These are phyloP conservation scores for Syzygium malaccense DNA, from an alignment of 441 rosid species.

Conservation along the genomic window DNA sequence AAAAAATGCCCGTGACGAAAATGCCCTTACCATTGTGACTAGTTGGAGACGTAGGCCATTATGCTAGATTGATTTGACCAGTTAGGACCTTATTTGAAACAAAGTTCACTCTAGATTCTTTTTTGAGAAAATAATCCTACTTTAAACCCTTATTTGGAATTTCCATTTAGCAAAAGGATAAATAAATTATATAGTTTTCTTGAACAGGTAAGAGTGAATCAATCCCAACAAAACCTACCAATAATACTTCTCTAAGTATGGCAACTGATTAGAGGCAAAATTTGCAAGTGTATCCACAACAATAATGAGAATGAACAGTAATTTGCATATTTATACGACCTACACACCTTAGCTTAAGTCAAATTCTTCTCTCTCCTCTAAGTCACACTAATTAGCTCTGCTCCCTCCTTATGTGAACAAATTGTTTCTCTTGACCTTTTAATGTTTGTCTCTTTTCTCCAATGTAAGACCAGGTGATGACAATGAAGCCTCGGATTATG, in stretches of 20 bases:
- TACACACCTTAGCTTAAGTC: neutral
- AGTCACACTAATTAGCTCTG: neutral
- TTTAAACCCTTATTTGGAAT: too few relatives aligned
- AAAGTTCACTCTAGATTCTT: neutral
- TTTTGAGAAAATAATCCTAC: too few relatives aligned
- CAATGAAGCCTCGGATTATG: neutral
- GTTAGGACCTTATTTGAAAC: neutral
- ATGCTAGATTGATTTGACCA: neutral
- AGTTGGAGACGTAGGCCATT: neutral
- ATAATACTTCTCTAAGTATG: neutral
- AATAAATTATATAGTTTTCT: too few relatives aligned
- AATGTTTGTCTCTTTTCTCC: neutral
- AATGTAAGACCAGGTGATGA: neutral
- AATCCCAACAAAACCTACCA: neutral
- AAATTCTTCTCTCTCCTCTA: neutral
- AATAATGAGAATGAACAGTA: neutral
- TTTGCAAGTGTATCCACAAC: neutral
- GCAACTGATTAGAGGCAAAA: neutral
- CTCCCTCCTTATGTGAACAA: neutral
- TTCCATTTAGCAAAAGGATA: neutral
- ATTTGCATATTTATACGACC: neutral
- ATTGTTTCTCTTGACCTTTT: neutral
- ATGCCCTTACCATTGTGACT: neutral
- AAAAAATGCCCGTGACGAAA: neutral
- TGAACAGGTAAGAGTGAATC: neutral